Conservation (phyloP, 192 early-diverging fungal genomes). For the Linnemannia hyalina region DNA sequence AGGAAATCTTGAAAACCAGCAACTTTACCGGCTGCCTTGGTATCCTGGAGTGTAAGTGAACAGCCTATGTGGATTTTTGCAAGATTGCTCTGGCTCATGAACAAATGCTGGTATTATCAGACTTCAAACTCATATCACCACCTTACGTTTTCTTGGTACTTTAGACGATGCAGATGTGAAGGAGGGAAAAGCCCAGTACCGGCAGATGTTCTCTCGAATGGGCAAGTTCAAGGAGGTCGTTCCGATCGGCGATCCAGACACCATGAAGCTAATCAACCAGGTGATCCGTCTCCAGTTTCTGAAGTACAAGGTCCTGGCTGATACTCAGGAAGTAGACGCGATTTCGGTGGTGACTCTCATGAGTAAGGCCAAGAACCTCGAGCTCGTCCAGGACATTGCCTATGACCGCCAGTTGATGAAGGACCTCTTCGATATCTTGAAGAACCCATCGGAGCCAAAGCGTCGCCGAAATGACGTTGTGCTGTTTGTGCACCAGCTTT, state of each 20-base stretch:
- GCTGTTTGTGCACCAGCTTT: neutral
- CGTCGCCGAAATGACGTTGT: neutral
- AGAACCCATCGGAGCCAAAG: neutral
- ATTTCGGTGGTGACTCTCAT: neutral
- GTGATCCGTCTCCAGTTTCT: neutral
- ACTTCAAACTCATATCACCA: neutral
- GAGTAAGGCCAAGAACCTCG: neutral
- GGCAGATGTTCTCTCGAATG: neutral
- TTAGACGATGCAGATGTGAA: constrained; percentile 81
- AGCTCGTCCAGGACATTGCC: neutral
- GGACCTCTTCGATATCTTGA: neutral
- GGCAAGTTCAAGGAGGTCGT: neutral
- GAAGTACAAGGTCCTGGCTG: neutral
- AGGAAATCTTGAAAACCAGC: constrained; percentile 78
- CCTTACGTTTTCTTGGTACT: neutral
- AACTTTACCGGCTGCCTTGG: constrained; percentile 77
- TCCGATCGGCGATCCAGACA: neutral
- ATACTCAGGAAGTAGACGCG: neutral
- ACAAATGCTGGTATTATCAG: neutral
- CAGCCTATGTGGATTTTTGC: too few relatives aligned
- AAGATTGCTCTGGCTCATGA: neutral
- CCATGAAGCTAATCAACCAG: neutral
- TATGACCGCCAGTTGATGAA: neutral
- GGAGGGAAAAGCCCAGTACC: constrained; percentile 55
- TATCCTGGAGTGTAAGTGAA: constrained; percentile 84